Percentiles rank a stretch among this genome's conserved stretches.
Evolutionary conservation across 2,329 filamentous ascomycete genomes (phyloP).

Genomic region (Penicillium italicum): DNA sequence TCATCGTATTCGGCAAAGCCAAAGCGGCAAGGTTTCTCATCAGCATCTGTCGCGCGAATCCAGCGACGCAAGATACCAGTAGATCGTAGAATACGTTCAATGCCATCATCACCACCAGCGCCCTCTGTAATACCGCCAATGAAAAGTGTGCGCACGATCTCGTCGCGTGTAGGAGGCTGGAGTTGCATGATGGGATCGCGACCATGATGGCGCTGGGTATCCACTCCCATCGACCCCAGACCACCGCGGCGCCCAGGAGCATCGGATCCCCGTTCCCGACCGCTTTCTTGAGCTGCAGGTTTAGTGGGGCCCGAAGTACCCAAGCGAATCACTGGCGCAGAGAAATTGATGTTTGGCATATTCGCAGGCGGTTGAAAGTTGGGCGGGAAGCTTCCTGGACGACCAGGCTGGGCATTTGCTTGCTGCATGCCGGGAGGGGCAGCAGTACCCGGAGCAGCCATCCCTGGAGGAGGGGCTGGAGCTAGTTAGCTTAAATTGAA

Average conservation of each 20-base stretch:
- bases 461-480: conserved; percentile 71
- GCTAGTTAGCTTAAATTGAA: conserved; percentile 17
- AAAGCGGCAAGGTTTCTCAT: conserved; percentile 79
- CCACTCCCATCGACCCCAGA: conserved; percentile 60
- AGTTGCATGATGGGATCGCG: conserved; percentile 68
- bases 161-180: conserved; percentile 80
- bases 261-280: conserved; percentile 45
- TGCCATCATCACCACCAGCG: conserved; percentile 68
- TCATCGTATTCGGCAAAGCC: conserved; percentile 97
- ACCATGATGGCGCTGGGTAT: conserved; percentile 63
- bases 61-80: conserved; percentile 78
- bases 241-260: conserved; percentile 51
- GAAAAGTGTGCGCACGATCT: conserved; percentile 88
- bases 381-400: conserved; percentile 73
- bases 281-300: conserved; percentile 46
- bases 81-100: conserved; percentile 74
- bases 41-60: conserved; percentile 74
- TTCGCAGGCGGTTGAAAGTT: conserved; percentile 87
- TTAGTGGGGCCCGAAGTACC: conserved; percentile 71
- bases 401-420: conserved; percentile 69
- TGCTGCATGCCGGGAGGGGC: conserved; percentile 75
- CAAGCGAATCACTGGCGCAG: conserved; percentile 89
- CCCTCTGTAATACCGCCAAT: conserved; percentile 81
- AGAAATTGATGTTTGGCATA: conserved; percentile 98
- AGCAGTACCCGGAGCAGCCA: conserved; percentile 74